Evolutionary conservation across 495 filamentous ascomycete species (phyloP).

Genomic region (Tuber melanosporum): DNA sequence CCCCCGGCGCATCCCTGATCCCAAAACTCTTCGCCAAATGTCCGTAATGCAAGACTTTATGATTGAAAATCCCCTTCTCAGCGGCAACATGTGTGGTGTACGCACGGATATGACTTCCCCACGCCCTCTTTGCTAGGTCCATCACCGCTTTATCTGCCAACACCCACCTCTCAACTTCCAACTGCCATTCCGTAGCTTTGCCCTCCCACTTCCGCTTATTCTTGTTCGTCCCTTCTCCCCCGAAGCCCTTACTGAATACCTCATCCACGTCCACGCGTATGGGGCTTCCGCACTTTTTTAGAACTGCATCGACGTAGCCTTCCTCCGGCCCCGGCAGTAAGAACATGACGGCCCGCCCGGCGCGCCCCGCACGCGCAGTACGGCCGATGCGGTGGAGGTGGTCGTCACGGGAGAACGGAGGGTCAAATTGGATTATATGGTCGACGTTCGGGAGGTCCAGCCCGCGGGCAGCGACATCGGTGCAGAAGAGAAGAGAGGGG

Average conservation of each 20-base stretch:
- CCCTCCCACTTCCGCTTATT: conserved; percentile 56
- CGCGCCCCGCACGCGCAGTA: conserved; percentile 83
- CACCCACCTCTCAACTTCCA: conserved; percentile 66
- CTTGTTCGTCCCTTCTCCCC: conserved; percentile 31
- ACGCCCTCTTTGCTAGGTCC: conserved; percentile 70
- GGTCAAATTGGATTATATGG: conserved; percentile 88
- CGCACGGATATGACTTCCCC: conserved; percentile 83
- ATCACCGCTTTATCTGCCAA: conserved; percentile 55
- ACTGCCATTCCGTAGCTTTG: conserved; percentile 67
- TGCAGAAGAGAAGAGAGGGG: conserved; percentile 77
- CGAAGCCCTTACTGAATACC: conserved; percentile 53
- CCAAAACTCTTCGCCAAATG: conserved; percentile 92
- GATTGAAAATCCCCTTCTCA: conserved; percentile 79
- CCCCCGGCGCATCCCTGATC: conserved; percentile 76
- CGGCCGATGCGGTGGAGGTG: conserved; percentile 88
- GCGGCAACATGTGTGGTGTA: conserved; percentile 86
- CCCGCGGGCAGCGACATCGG: conserved; percentile 89
- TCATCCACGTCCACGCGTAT: conserved; percentile 45
- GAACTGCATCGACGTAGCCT: conserved; percentile 57
- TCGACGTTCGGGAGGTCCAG: conserved; percentile 92
- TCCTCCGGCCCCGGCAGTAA: conserved; percentile 86
- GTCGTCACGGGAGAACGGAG: conserved; percentile 81
- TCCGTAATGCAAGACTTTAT: conserved; percentile 79
- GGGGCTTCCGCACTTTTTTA: conserved; percentile 34
- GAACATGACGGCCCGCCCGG: conserved; percentile 83